phyloP scores from a whole-genome alignment of 306 rosid genomes.

The Spatholobus suberectus region DNA sequence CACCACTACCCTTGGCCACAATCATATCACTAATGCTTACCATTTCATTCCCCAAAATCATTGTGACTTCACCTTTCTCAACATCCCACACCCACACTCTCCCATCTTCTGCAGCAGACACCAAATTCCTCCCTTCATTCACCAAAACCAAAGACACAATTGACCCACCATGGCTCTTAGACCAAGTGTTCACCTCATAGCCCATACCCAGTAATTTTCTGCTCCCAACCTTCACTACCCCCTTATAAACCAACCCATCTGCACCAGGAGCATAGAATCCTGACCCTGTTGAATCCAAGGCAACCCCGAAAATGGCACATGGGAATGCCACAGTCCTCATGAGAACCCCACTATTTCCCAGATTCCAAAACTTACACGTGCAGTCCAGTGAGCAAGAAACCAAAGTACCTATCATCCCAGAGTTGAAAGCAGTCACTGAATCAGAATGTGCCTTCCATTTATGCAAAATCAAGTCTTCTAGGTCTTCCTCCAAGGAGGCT shows the following conservation, averaged over 20 bases:
- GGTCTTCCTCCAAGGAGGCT: neutral
- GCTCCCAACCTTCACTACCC: conserved; percentile 24
- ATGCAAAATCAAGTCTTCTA: conserved; percentile 39
- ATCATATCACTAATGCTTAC: conserved; percentile 63
- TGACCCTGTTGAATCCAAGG: conserved; percentile 47
- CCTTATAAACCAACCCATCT: conserved; percentile 69
- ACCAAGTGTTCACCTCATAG: conserved; percentile 42
- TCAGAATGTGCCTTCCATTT: conserved; percentile 62
- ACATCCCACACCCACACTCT: conserved; percentile 65
- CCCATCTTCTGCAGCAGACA: conserved; percentile 81
- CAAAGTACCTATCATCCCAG: conserved; percentile 46
- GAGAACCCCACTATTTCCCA: conserved; percentile 40
- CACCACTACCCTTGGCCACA: conserved; percentile 34
- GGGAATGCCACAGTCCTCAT: conserved; percentile 53
- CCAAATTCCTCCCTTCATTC: conserved; percentile 59
- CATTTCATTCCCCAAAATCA: conserved; percentile 48
- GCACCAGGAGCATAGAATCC: conserved; percentile 67
- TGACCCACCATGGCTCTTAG: conserved; percentile 47
- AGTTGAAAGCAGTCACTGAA: conserved; percentile 56
- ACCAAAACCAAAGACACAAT: conserved; percentile 54
- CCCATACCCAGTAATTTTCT: neutral
- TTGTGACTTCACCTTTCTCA: conserved; percentile 48
- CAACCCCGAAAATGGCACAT: conserved; percentile 54
- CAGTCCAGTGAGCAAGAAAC: conserved; percentile 66
- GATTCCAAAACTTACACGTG: conserved; percentile 74